Evolutionary conservation across 2,329 filamentous ascomycete species (phyloP).

Genomic region (Furcasterigmium furcatum): DNA sequence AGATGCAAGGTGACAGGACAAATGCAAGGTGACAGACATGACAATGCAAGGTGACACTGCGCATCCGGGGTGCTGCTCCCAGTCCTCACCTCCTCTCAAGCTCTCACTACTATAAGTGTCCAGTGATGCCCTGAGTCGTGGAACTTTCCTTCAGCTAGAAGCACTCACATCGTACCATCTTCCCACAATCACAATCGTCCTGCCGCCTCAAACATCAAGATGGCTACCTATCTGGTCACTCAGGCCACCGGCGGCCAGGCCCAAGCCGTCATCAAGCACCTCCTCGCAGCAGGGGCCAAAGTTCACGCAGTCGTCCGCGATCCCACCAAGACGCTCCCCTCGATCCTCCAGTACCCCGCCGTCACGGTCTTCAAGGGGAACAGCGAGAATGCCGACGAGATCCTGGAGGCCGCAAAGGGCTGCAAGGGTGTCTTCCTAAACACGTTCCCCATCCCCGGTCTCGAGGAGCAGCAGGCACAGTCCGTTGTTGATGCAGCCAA

Average conservation of each 20-base stretch:
- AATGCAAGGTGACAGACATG: too few relatives aligned
- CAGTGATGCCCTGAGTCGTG: too few relatives aligned
- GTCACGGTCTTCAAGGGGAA: conserved; percentile 32
- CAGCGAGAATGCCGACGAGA: conserved; percentile 23
- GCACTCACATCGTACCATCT: too few relatives aligned
- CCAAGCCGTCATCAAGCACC: conserved; percentile 22
- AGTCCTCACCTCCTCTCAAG: too few relatives aligned
- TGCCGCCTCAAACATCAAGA: conserved; percentile 8
- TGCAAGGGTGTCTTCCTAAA: conserved; percentile 26
- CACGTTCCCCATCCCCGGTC: conserved; percentile 19
- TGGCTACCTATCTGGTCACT: conserved; percentile 29
- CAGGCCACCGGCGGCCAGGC: conserved; percentile 30
- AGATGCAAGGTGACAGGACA: too few relatives aligned
- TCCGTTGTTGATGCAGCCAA: conserved; percentile 24
- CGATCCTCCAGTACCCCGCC: conserved; percentile 15
- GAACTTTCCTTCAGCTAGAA: too few relatives aligned
- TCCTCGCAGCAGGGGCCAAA: conserved; percentile 26
- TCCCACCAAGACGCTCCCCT: conserved; percentile 19
- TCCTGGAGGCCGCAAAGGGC: conserved; percentile 26
- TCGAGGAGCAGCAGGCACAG: conserved; percentile 24
- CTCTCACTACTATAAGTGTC: too few relatives aligned
- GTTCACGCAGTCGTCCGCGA: conserved; percentile 32
- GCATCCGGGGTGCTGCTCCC: too few relatives aligned
- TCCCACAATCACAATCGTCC: too few relatives aligned
- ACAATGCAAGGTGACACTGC: too few relatives aligned